Base-by-base conservation (phyloP, 1,139 yeast genomes). In the Sugiyamaella sp. region DNA sequence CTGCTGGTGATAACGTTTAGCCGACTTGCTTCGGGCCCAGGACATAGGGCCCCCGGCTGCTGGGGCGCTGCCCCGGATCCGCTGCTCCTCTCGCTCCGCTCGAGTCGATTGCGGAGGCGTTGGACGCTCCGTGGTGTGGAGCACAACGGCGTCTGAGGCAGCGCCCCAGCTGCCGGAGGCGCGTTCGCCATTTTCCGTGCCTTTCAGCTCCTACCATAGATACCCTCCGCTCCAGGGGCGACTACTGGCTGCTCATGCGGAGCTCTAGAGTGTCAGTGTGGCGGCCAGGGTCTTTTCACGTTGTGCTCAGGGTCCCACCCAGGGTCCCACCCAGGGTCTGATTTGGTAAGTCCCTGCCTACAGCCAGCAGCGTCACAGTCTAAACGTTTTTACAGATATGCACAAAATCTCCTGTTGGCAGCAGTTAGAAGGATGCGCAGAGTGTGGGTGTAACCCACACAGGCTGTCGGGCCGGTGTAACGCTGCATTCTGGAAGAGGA, bases 131-230 rank as follows among this genome's bases (percentile, higher is more conserved):
- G n/a, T n/a, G n/a, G n/a, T n/a, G 29, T 10, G 29, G 10, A 25
- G 29, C 29, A 25, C 29, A 5, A 25, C 29, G 29, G 29, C 9
- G 29, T 29, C 35, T 29, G 35, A 14, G 35, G 35, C 35, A 14
- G 35, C 8, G 35, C 35, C 35, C 35, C 35, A 29, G 35, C 35
- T 14, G 35, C 35, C 35, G 35, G 35, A 29, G 14, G 35, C 35
- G n/a, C 29, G 10, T n/a, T n/a, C n/a, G n/a, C n/a, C n/a, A n/a
- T n/a, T n/a, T n/a, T n/a, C n/a, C n/a, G n/a, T n/a, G n/a, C n/a
- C n/a, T n/a, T n/a, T n/a, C n/a, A n/a, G n/a, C n/a, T n/a, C n/a
- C n/a, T n/a, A n/a, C n/a, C n/a, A n/a, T n/a, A n/a, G n/a, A n/a
- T n/a, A n/a, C n/a, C n/a, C n/a, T n/a, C n/a, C n/a, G n/a, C n/a